Evolutionary conservation across 768 basidiomycete species (phyloP), one percentile per base, ranked within the genome.

Genomic region (Lactarius tabidus): DNA sequence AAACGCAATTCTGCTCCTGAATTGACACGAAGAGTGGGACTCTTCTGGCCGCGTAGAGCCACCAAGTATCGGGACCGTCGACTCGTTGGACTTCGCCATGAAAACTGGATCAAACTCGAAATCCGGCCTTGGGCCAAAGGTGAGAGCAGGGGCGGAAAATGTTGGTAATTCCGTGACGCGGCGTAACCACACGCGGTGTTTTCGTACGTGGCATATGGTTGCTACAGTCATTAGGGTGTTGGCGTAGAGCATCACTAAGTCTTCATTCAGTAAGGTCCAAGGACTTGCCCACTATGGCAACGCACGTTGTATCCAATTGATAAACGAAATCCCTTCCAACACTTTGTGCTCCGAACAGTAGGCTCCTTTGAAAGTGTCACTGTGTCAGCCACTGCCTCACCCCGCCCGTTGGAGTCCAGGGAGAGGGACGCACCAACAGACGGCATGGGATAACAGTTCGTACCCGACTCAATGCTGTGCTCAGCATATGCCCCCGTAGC

Each of bases 171-270:
- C 61, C 6, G 51, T 28, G n/a, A 62, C 51, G 3, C 57, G 35
- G 26, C 28, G 56, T 14, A 62, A 26, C 65, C 65, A 66, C 33
- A 66, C 57, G 6, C 26, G 23, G 33, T 14, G 60, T 26, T 28
- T 62, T 38, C 65, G 65, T 52, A 66, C 57, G 41, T 66, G 65
- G n/a, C 65, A 66, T 58, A 66, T 66, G 29, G 61, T 66, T 33
- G 65, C 65, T 23, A 66, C 65, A 7, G 65, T 66, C 60, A 66
- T 62, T 18, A 66, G 14, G n/a, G 65, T 66, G 23, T 66, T 66
- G 23, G 65, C 48, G 17, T 66, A 66, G 26, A 66, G 60, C 65
- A 66, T 66, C 56, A 66, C 65, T 66, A 15, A 28, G 23, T 12
- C 5, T 39, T 66, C 51, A 59, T 39, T 66, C 51, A 62, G 53